phyloP scores from a whole-genome alignment of 306 rosid genomes.

The Adenanthera pavonina region DNA sequence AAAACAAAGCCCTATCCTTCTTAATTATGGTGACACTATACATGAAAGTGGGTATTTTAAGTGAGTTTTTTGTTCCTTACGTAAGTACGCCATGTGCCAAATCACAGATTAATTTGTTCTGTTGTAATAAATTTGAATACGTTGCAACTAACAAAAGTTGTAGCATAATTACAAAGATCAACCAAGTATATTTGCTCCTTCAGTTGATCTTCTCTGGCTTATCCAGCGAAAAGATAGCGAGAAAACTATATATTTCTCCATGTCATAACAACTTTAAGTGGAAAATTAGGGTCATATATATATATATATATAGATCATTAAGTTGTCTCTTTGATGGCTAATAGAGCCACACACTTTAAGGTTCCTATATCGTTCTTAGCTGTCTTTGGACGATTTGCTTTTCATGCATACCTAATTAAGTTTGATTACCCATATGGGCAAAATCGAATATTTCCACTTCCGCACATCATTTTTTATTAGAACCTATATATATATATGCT shows the following conservation, averaged over 20 bases:
- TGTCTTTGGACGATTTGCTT: slow-evolving; percentile 43
- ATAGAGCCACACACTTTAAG: neutral
- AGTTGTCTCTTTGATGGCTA: neutral
- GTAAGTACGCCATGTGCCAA: neutral
- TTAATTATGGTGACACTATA: neutral
- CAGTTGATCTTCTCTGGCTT: too few relatives aligned
- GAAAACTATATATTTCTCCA: too few relatives aligned
- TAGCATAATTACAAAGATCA: too few relatives aligned
- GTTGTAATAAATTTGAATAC: too few relatives aligned
- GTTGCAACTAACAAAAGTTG: too few relatives aligned
- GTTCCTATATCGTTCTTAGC: slow-evolving; percentile 30
- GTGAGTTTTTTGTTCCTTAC: neutral
- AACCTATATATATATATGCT: neutral
- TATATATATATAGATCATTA: neutral
- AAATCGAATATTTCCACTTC: slow-evolving; percentile 35
- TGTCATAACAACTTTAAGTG: too few relatives aligned
- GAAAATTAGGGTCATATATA: too few relatives aligned
- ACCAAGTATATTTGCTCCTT: too few relatives aligned
- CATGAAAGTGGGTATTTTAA: neutral
- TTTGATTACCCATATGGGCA: slow-evolving; percentile 30
- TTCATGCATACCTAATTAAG: neutral
- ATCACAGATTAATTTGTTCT: too few relatives aligned
- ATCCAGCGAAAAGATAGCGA: too few relatives aligned
- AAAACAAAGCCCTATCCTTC: neutral
- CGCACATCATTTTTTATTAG: neutral